Evolutionary conservation across 495 filamentous ascomycete genomes (phyloP), one percentile per base, ranked within the genome.

Genomic region (Terfezia boudieri): DNA sequence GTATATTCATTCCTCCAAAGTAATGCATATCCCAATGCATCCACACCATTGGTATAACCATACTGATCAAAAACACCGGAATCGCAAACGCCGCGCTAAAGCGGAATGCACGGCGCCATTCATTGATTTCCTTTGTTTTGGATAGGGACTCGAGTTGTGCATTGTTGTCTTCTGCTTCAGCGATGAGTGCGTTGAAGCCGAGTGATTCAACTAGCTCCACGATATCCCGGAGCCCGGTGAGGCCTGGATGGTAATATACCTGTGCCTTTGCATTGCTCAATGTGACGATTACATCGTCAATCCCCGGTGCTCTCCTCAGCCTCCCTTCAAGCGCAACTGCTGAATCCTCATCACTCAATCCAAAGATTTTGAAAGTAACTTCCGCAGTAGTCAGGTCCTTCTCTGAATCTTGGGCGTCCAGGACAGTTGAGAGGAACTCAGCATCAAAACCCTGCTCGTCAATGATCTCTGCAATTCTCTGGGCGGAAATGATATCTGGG

Each of bases 81-180:
- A 96, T 67, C 0, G 90, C 90, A 63, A 99, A 96, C 0, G 71
- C 71, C 0, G 80, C 57, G 0, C 86, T 90, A 23, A 80, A 71
- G 36, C 71, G 71, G 70, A 95, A 93, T 0, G 86, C 82, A 32
- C 71, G 73, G 57, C 73, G 79, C 90, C 90, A 99, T 66, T 93
- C 86, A 52, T 81, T 83, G 56, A 96, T 93, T 63, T 99, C 90
- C 56, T 83, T 88, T 0, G 89, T 95, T 66, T 99, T 99, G 9
- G 92, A 80, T 4, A 99, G 72, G 1, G 89, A 95, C 64, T 99
- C 84, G 2, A 99, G 74, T 64, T 99, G 90, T 4, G 92, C 89
- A 66, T 94, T 94, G 62, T 88, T 96, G 64, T 99, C 92, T 56
- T 96, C 85, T 46, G 80, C 79, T 59, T 96, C 88, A 2, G 89